Base-by-base conservation (phyloP, 2,329 filamentous ascomycete species). In the Mariannaea elegans region DNA sequence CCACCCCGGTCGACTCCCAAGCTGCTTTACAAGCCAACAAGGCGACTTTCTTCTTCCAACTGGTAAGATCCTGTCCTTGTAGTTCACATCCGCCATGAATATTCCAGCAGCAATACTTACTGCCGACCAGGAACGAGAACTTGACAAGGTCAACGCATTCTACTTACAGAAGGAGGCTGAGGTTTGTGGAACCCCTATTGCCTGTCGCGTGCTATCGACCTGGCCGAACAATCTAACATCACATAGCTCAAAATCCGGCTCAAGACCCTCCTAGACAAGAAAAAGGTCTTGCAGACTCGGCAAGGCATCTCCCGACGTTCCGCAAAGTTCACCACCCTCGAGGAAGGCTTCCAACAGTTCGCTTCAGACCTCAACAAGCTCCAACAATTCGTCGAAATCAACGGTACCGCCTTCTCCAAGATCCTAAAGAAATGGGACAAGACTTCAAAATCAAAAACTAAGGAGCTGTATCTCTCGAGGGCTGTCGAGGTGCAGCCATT, bases 341-440 rank as follows among this genome's bases (percentile, higher is more conserved):
- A 98, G 74, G 95, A 99, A 81, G 95, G 95, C 12, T 97, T 98
- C 72, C 93, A 97, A 70, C 93, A 98, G 76, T 99, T 99, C 75
- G 94, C 94, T 73, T 94, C 92, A 73, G 95, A 99, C 74, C 80
- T 99, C 44, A 97, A 97, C 80, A 99, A 99, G 79, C 86, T 99
- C 14, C 93, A 97, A 82, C 95, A 98, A 81, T 99, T 98, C 77
- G 93, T 99, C 65, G 94, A 98, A 76, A 92, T 98, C 74, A 99
- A 99, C 74, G 94, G 95, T 72, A 97, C 93, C 2, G 95, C 94
- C 14, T 97, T 98, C 76, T 97, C 94, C 24, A 99, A 99, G 77
- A 99, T 99, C 60, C 81, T 99, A 65, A 99, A 99, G 80, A 99
- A 99, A 86, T 99, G 95, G 95, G 95, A 99, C 80, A 99, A 99